Conservation (phyloP, 169 alveolate genomes). For the Cystoisospora suis region DNA sequence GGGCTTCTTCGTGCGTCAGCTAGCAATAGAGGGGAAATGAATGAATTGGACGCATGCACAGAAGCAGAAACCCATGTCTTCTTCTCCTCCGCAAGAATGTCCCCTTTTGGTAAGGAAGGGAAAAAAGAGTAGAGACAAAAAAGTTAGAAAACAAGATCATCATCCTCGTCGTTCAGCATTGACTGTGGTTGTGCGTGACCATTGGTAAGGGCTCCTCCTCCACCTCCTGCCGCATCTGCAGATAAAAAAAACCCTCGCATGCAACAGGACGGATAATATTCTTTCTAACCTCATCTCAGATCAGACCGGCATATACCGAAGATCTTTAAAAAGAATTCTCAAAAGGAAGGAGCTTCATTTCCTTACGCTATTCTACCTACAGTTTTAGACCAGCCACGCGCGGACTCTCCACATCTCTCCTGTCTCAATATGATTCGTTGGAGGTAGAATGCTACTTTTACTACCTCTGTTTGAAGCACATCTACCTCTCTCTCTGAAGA, state of each 20-base stretch:
- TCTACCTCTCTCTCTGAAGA: too few relatives aligned
- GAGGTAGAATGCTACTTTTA: too few relatives aligned
- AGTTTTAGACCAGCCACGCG: background rate
- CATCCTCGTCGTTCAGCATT: slow-evolving; percentile 15
- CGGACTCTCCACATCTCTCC: too few relatives aligned
- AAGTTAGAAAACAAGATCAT: slow-evolving; percentile 1
- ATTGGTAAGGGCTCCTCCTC: slow-evolving; percentile 12
- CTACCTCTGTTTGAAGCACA: too few relatives aligned
- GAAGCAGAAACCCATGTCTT: background rate
- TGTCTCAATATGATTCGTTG: too few relatives aligned
- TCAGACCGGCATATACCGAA: background rate
- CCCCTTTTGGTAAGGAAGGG: too few relatives aligned
- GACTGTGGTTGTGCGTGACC: background rate
- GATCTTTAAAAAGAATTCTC: background rate
- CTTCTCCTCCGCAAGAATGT: background rate
- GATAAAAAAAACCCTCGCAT: background rate
- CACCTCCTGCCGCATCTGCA: too few relatives aligned
- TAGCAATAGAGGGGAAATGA: too few relatives aligned
- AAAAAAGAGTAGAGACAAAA: too few relatives aligned
- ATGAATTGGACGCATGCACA: background rate
- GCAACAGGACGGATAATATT: background rate
- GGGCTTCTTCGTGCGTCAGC: too few relatives aligned
- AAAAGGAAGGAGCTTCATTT: background rate
- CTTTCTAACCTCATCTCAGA: background rate
- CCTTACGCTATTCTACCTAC: background rate